phyloP scores from a whole-genome alignment of 306 rosid genomes.

The Glycine tomentella region DNA sequence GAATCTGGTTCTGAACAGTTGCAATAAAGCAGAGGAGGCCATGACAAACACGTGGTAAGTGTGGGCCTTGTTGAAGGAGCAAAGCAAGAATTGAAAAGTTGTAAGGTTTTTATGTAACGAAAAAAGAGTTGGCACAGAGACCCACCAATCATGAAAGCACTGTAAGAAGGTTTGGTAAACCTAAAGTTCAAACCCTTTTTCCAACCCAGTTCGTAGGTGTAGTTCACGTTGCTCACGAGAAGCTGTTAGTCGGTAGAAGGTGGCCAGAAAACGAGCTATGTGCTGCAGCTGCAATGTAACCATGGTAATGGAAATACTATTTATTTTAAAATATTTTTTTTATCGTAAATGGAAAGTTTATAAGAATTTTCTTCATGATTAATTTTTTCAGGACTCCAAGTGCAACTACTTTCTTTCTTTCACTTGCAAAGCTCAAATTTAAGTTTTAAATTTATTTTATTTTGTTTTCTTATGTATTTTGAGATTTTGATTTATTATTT shows the following conservation, averaged over 20 bases:
- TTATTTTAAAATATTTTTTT: too few species aligned
- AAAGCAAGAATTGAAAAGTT: neutral
- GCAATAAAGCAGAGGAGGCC: neutral
- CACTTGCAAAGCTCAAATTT: too few species aligned
- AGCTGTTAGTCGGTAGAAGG: neutral
- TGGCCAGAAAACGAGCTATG: neutral
- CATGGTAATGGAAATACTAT: neutral
- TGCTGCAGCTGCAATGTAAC: neutral
- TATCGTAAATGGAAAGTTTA: too few species aligned
- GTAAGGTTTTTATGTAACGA: conserved; percentile 2
- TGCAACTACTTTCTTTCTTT: too few species aligned
- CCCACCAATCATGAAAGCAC: conserved; percentile 49
- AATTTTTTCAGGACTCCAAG: too few species aligned
- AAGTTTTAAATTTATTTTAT: too few species aligned
- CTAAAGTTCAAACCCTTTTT: conserved; percentile 45
- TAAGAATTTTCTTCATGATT: too few species aligned
- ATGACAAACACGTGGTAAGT: conserved; percentile 29
- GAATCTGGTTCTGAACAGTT: conserved; percentile 38
- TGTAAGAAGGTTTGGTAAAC: conserved; percentile 54
- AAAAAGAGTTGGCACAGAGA: conserved; percentile 12
- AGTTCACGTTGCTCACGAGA: conserved; percentile 13
- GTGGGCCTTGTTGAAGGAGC: conserved; percentile 21
- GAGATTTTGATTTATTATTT: too few species aligned
- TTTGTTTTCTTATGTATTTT: too few species aligned
- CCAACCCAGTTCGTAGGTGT: conserved; percentile 30